Evolutionary conservation across 2,329 filamentous ascomycete species (phyloP).

Genomic region (Fusarium piperis): DNA sequence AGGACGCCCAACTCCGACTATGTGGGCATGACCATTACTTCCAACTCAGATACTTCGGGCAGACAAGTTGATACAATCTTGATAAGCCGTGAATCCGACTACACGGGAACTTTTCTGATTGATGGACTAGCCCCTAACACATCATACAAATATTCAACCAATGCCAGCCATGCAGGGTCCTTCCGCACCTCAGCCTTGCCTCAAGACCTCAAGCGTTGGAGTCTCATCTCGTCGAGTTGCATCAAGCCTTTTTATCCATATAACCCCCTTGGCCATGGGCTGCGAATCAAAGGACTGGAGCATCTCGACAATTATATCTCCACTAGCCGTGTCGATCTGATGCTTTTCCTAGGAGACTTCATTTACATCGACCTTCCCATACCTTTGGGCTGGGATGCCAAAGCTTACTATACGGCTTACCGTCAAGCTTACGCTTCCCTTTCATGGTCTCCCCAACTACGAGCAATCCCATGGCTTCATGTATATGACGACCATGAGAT

Average conservation of each 20-base stretch:
- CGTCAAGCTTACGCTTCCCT: neutral
- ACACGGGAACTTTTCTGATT: neutral
- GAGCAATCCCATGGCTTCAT: neutral
- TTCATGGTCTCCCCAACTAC: neutral
- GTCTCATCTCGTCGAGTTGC: neutral
- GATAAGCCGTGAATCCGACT: neutral
- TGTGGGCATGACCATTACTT: neutral
- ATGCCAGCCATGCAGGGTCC: neutral
- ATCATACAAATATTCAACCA: neutral
- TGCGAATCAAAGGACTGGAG: neutral
- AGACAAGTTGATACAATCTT: neutral
- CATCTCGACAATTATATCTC: neutral
- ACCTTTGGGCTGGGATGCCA: neutral
- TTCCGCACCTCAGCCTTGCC: neutral
- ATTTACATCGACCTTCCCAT: neutral
- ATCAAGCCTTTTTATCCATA: neutral
- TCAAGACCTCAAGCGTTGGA: neutral
- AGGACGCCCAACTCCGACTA: neutral
- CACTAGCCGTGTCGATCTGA: neutral
- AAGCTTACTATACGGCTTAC: neutral
- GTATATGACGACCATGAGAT: constrained; percentile 4
- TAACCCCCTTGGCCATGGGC: neutral
- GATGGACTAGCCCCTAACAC: neutral
- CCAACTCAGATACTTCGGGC: too few relatives aligned
- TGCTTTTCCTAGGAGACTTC: neutral